Base-by-base conservation (phyloP, 1,139 yeast genomes). In the Candida tropicalis region DNA sequence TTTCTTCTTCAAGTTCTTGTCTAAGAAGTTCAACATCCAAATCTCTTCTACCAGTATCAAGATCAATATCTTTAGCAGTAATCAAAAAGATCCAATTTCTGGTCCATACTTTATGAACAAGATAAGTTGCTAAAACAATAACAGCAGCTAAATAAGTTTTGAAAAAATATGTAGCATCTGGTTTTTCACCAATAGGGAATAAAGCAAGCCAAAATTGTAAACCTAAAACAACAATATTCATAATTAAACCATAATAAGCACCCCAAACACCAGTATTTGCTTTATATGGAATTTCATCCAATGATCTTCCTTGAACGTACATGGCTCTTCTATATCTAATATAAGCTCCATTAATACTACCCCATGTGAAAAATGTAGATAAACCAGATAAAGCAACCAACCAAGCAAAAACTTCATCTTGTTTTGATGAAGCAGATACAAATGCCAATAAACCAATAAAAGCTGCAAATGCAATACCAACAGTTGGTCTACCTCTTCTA, bases 161-260 rank as follows among this genome's bases (percentile, higher is more conserved):
- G 54, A 69, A 69, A 49, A 68, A 69, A 4, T 43, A 54, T 11
- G 28, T 39, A 0, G 69, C 68, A 33, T 58, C 41, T 20, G 77
- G 76, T 28, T 50, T 44, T 12, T 46, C 25, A 7, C 67, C 66
- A 31, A 70, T 49, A 9, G 77, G 77, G 53, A 51, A 71, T 41
- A 71, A 58, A 3, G 75, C 62, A 17, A 63, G 58, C 77, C 77
- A 72, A 51, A 72, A 71, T 53, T 71, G 75, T 43, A 71, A 62
- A 9, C 63, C 59, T 46, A 72, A 57, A 15, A 71, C 68, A 15
- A 59, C 60, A 22, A 70, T 44, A 32, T 61, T 61, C 59, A 63
- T 56, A 29, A 66, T 44, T 34, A 66, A 58, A 7, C 72, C 68
- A 50, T 67, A 60, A 42, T 53, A 51, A 2, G 71, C 66, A 25